phyloP scores from a whole-genome alignment of 805 yeast species.

The Ogataea trehaloabstinens region DNA sequence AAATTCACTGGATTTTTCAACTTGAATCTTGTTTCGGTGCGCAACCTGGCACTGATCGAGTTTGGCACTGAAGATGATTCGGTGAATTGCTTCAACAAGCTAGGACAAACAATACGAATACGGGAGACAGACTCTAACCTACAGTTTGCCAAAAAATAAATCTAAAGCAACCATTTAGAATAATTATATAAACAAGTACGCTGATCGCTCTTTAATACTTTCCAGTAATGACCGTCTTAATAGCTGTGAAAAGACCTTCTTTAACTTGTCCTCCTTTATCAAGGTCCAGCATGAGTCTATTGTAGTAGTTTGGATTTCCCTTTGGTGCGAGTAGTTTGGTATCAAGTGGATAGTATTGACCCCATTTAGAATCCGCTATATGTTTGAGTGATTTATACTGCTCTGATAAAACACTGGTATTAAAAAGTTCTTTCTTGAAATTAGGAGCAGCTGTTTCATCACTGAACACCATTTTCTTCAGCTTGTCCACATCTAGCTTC shows the following conservation, averaged over 20 bases:
- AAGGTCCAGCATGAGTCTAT: constrained; percentile 66
- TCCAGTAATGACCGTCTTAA: constrained; percentile 76
- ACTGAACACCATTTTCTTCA: constrained; percentile 38
- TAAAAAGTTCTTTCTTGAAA: constrained; percentile 48
- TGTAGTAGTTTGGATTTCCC: constrained; percentile 80
- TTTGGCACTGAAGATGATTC: constrained; percentile 59
- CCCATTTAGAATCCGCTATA: constrained; percentile 59
- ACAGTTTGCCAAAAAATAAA: constrained; percentile 30
- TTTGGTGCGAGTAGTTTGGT: constrained; percentile 73
- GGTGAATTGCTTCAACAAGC: constrained; percentile 18
- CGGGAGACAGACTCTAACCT: constrained; percentile 23
- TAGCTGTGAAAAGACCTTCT: constrained; percentile 62
- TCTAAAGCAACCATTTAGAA: no score
- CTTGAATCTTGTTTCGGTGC: constrained; percentile 61
- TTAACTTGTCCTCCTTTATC: constrained; percentile 58
- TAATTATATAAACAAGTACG: background rate
- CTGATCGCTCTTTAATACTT: constrained; percentile 36
- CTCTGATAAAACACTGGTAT: constrained; percentile 44
- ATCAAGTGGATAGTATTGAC: constrained; percentile 59
- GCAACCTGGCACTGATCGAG: constrained; percentile 79
- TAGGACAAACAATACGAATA: constrained; percentile 20
- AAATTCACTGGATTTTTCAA: constrained; percentile 60
- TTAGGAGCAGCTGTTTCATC: constrained; percentile 36
- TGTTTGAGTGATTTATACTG: constrained; percentile 60
- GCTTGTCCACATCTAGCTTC: constrained; percentile 32